Percentiles rank a stretch among this genome's conserved stretches.
These are phyloP conservation scores for Fraxinus nigra DNA, from an alignment of 305 asterid species.

Conservation along the genomic window DNA sequence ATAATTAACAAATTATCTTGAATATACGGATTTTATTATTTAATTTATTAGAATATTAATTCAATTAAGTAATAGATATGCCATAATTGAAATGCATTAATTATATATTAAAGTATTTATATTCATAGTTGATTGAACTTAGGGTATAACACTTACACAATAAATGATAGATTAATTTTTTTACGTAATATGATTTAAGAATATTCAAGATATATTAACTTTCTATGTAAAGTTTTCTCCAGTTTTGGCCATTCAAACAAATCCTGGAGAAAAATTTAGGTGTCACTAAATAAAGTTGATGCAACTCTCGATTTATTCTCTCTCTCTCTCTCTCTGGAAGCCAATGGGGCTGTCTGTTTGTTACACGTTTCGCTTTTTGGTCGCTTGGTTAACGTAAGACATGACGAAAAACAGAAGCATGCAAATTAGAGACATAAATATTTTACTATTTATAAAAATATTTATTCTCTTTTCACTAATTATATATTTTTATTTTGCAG, in stretches of 20 bases:
- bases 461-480: neutral
- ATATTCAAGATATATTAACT: neutral
- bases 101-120: no score
- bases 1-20: no score
- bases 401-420: neutral
- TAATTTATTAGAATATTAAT: no score
- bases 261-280: neutral
- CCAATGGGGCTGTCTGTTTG: neutral
- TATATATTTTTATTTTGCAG: neutral
- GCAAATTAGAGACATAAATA: neutral
- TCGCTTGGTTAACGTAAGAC: neutral
- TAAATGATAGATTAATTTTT: neutral
- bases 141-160: no score
- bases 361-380: neutral
- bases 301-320: neutral
- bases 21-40: no score
- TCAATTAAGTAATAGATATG: no score
- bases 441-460: neutral
- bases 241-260: neutral
- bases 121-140: no score
- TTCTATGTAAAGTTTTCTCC: neutral
- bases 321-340: neutral
- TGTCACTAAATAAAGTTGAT: neutral
- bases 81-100: no score
- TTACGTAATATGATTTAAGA: neutral